Evolutionary conservation across 176 grass and related monocot genomes (phyloP).

Genomic region (bread wheat (Triticum aestivum)): IWGSC_CS_RefSeq_v2.1 NC_057807.1:318914460-318914959

Average conservation of each 20-base stretch:
- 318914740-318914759: slow-evolving; percentile 32
- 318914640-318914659: slow-evolving; percentile 35
- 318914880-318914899: neutral
- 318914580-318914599: neutral
- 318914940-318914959: neutral
- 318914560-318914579: neutral
- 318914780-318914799: neutral
- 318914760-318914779: neutral
- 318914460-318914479: neutral
- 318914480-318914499: neutral
- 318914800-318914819: neutral
- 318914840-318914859: slow-evolving; percentile 12
- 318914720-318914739: slow-evolving; percentile 26
- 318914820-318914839: neutral
- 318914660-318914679: slow-evolving; percentile 39
- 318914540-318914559: neutral
- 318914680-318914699: slow-evolving; percentile 46
- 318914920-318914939: neutral
- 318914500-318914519: neutral
- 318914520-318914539: neutral
- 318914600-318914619: slow-evolving; percentile 11
- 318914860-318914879: slow-evolving; percentile 28
- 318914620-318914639: slow-evolving; percentile 5
- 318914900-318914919: slow-evolving; percentile 20
- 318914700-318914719: slow-evolving; percentile 50